phyloP scores from a whole-genome alignment of 345 rosid species.

The Ailanthus altissimus region DNA sequence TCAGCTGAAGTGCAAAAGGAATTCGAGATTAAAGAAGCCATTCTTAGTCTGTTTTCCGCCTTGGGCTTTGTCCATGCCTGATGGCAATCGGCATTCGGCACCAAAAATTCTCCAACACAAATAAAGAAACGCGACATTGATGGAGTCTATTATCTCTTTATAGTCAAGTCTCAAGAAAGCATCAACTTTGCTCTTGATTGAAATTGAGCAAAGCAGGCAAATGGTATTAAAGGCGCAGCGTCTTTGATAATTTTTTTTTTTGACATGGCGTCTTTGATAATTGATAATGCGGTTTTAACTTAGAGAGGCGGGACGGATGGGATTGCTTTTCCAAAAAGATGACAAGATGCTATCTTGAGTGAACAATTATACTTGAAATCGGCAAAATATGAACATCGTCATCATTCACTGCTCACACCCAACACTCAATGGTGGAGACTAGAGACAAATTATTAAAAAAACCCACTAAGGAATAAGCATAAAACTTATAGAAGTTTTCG shows the following conservation, averaged over 20 bases:
- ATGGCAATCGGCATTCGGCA: conserved; percentile 19
- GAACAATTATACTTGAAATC: not conserved
- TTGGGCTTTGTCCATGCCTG: conserved; percentile 11
- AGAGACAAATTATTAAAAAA: not conserved
- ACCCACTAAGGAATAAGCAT: not conserved
- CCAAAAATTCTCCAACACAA: not conserved
- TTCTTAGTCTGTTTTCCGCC: not conserved
- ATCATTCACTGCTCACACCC: not conserved
- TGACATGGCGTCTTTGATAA: too few species aligned
- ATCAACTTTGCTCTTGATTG: not conserved
- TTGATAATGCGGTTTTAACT: not conserved
- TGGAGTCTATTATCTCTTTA: not conserved
- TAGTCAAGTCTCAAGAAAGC: conserved; percentile 15
- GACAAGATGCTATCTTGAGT: not conserved
- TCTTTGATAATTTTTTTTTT: too few species aligned
- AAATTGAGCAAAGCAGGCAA: not conserved
- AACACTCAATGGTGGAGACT: not conserved
- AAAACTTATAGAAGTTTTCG: not conserved
- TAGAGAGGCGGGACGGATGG: conserved; percentile 17
- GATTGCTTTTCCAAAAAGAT: conserved; percentile 16
- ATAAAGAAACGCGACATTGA: conserved; percentile 9
- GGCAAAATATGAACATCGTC: not conserved
- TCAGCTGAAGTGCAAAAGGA: not conserved
- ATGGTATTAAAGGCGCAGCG: too few species aligned
- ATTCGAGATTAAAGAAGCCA: conserved; percentile 3